A percentile compares a stretch with the other conserved stretches of the same genome.
These are phyloP conservation scores for Zhuliangozyma parablackwelliae DNA, from an alignment of 1,139 yeast species.

Conservation along the genomic window DNA sequence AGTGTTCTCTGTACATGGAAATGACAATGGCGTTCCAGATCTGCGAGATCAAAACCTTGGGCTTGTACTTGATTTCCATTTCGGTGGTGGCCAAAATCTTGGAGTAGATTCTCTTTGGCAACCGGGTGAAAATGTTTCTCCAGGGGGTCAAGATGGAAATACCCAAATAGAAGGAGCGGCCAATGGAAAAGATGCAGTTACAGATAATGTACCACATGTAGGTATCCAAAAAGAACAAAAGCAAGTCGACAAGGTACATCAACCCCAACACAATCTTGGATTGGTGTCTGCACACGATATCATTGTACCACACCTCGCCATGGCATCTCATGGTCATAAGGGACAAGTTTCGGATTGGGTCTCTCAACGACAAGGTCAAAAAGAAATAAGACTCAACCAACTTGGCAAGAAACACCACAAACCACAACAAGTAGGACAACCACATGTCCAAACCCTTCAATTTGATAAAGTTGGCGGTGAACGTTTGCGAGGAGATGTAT, in stretches of 20 bases:
- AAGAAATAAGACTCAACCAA: slow-evolving; percentile 88
- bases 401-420: slow-evolving; percentile 83
- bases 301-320: slow-evolving; percentile 90
- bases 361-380: slow-evolving; percentile 85
- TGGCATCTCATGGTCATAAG: slow-evolving; percentile 48
- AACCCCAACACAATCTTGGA: slow-evolving; percentile 84
- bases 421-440: slow-evolving; percentile 92
- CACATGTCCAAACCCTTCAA: slow-evolving; percentile 90
- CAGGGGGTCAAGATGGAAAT: slow-evolving; percentile 97
- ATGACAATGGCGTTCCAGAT: slow-evolving; percentile 98
- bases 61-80: slow-evolving; percentile 98
- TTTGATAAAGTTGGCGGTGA: slow-evolving; percentile 85
- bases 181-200: slow-evolving; percentile 92
- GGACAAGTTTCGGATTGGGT: slow-evolving; percentile 75
- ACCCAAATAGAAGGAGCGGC: slow-evolving; percentile 97
- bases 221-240: slow-evolving; percentile 96
- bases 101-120: slow-evolving; percentile 97
- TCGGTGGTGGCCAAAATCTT: slow-evolving; percentile 96
- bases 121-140: slow-evolving; percentile 96
- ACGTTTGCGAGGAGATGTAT: slow-evolving; percentile 90
- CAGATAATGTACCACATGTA: slow-evolving; percentile 97
- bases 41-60: slow-evolving; percentile 95
- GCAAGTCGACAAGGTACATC: slow-evolving; percentile 87
- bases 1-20: slow-evolving; percentile 97
- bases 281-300: slow-evolving; percentile 73